Conservation (phyloP, 2,329 filamentous ascomycete species). For the Ascochyta pisi region DNA sequence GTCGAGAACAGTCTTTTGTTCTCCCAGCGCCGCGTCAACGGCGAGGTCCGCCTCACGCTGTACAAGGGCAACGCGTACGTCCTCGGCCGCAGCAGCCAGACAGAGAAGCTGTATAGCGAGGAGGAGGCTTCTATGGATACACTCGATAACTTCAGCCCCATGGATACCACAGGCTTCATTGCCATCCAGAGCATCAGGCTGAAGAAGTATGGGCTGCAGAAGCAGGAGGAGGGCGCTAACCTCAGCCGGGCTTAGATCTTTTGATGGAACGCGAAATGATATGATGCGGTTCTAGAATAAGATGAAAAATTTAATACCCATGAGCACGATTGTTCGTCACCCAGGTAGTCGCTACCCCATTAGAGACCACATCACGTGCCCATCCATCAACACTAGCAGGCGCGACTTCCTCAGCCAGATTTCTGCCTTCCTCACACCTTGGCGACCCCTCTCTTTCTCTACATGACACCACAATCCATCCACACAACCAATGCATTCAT, state of each 20-base stretch:
- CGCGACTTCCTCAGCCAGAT: too few species aligned
- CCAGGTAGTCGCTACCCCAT: too few species aligned
- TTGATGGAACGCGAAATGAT: constrained; percentile 1
- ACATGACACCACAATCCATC: too few species aligned
- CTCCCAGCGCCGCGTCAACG: constrained; percentile 51
- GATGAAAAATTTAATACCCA: constrained; percentile 12
- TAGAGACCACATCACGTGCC: too few species aligned
- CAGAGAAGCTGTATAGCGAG: constrained; percentile 73
- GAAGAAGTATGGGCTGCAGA: constrained; percentile 53
- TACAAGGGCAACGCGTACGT: constrained; percentile 73
- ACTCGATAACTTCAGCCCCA: constrained; percentile 70
- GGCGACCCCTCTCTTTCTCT: too few species aligned
- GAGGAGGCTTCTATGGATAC: constrained; percentile 74
- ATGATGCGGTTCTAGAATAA: constrained; percentile 5
- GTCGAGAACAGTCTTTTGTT: constrained; percentile 64
- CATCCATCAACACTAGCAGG: too few species aligned
- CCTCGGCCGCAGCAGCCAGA: constrained; percentile 65
- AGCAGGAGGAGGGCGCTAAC: constrained; percentile 45
- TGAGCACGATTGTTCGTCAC: not conserved
- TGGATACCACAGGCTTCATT: constrained; percentile 73
- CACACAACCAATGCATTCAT: too few species aligned
- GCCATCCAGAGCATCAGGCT: constrained; percentile 69
- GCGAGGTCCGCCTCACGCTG: constrained; percentile 64
- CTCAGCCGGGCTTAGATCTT: constrained; percentile 35
- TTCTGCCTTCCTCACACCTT: too few species aligned